A percentile compares a stretch with the other conserved stretches of the same genome.
Conservation (phyloP, 2,329 filamentous ascomycete genomes). For the Tolypocladium inflatum region DNA sequence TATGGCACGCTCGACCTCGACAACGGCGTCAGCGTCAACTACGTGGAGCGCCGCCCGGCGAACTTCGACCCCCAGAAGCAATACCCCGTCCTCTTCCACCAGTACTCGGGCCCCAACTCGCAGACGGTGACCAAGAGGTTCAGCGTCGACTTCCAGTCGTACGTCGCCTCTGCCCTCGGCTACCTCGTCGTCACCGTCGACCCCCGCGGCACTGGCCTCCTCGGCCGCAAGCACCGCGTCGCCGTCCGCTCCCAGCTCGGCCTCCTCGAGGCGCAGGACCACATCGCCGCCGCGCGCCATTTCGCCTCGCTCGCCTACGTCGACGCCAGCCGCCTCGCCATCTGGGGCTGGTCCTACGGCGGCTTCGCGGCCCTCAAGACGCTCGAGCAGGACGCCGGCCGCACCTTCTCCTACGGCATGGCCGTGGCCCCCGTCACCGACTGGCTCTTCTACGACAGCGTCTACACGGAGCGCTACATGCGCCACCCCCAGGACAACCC, state of each 20-base stretch:
- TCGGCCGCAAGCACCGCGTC: slow-evolving; percentile 75
- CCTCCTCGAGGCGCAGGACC: slow-evolving; percentile 75
- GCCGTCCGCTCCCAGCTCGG: slow-evolving; percentile 78
- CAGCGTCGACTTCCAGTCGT: slow-evolving; percentile 79
- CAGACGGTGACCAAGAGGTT: slow-evolving; percentile 79
- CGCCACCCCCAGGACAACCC: slow-evolving; percentile 78
- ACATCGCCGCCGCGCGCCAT: slow-evolving; percentile 80
- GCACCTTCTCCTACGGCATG: slow-evolving; percentile 94
- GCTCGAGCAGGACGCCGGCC: slow-evolving; percentile 78
- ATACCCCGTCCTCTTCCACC: slow-evolving; percentile 90
- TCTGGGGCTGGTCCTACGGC: slow-evolving; percentile 98
- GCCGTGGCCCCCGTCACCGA: slow-evolving; percentile 97
- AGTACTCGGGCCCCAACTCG: slow-evolving; percentile 92
- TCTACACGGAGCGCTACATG: slow-evolving; percentile 98
- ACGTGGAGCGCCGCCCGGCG: slow-evolving; percentile 77
- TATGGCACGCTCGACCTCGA: slow-evolving; percentile 75
- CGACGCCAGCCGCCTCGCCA: slow-evolving; percentile 71
- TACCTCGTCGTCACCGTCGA: slow-evolving; percentile 95
- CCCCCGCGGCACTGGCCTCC: slow-evolving; percentile 83
- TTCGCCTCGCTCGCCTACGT: slow-evolving; percentile 78
- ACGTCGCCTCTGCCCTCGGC: slow-evolving; percentile 73
- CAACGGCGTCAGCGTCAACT: slow-evolving; percentile 63
- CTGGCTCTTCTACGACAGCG: slow-evolving; percentile 89
- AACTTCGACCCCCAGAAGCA: slow-evolving; percentile 76
- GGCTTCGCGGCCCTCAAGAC: slow-evolving; percentile 94